phyloP scores from a whole-genome alignment of 2,329 filamentous ascomycete genomes.

The Xylaria sp. region DNA sequence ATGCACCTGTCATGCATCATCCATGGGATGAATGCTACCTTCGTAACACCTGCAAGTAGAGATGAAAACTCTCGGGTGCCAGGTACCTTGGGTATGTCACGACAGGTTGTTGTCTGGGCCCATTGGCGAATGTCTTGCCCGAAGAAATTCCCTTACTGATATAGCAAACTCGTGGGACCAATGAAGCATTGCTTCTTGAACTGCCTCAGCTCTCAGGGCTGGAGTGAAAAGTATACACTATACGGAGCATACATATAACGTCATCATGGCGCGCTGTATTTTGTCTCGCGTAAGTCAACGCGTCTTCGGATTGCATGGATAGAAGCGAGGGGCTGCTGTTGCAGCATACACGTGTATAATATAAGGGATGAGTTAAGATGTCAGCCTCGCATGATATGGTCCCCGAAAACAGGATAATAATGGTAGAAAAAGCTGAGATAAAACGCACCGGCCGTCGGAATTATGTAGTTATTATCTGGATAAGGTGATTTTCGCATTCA shows the following conservation, averaged over 20 bases:
- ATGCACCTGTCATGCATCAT: background rate
- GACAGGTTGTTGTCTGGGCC: background rate
- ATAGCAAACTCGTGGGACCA: slow-evolving; percentile 11
- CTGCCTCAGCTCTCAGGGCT: slow-evolving; percentile 1
- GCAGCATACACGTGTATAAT: background rate
- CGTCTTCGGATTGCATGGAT: background rate
- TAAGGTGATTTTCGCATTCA: slow-evolving; percentile 21
- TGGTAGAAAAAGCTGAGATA: background rate
- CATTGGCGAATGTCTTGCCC: slow-evolving; percentile 3
- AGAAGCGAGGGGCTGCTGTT: background rate
- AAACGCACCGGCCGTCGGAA: slow-evolving; percentile 6
- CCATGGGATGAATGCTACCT: background rate
- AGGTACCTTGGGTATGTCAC: background rate
- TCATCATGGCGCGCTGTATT: slow-evolving; percentile 12
- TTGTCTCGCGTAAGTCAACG: slow-evolving; percentile 10
- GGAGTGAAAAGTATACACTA: background rate
- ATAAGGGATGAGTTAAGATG: slow-evolving; percentile 2
- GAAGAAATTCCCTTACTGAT: background rate
- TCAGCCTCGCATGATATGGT: slow-evolving; percentile 22
- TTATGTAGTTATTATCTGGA: slow-evolving; percentile 8
- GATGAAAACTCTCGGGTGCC: too few relatives aligned
- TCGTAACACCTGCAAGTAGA: too few relatives aligned
- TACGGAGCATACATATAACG: background rate
- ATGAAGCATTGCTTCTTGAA: background rate
- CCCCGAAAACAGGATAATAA: slow-evolving; percentile 2